A percentile compares a stretch with the other conserved stretches of the same genome.
Conservation (phyloP, 2,329 filamentous ascomycete species). For the Pseudonectria foliicola region DNA sequence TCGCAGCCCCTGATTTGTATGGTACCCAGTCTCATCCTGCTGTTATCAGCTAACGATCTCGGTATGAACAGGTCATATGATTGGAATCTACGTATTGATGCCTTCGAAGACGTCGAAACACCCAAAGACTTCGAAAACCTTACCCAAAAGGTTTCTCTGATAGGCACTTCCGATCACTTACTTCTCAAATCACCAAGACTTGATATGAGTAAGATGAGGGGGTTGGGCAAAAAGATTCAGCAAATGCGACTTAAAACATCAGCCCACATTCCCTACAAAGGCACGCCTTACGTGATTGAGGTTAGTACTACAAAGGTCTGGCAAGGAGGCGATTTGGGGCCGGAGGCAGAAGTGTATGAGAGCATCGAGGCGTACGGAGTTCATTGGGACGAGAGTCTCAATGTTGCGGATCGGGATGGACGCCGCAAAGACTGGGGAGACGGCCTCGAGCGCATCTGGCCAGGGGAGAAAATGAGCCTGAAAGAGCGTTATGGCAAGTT, state of each 20-base stretch:
- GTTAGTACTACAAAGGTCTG: slow-evolving; percentile 24
- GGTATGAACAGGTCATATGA: slow-evolving; percentile 22
- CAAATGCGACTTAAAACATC: slow-evolving; percentile 22
- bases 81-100: slow-evolving; percentile 28
- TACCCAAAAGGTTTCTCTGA: slow-evolving; percentile 12
- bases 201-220: slow-evolving; percentile 6
- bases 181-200: slow-evolving; percentile 11
- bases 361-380: slow-evolving; percentile 26
- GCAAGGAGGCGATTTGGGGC: slow-evolving; percentile 10
- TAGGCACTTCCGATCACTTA: not conserved
- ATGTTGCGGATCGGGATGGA: slow-evolving; percentile 17
- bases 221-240: slow-evolving; percentile 5
- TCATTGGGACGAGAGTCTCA: slow-evolving; percentile 32
- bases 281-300: slow-evolving; percentile 28
- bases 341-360: slow-evolving; percentile 21
- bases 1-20: slow-evolving; percentile 30
- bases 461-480: slow-evolving; percentile 18
- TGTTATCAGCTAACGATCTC: slow-evolving; percentile 5
- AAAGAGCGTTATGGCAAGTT: slow-evolving; percentile 24
- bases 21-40: not conserved
- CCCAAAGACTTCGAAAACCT: slow-evolving; percentile 13
- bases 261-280: slow-evolving; percentile 21
- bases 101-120: slow-evolving; percentile 14
- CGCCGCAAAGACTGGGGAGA: slow-evolving; percentile 25
- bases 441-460: slow-evolving; percentile 25